A percentile compares a stretch with the other conserved stretches of the same genome.
These are phyloP conservation scores for Ceriops decandra DNA, from an alignment of 345 rosid species.

Conservation along the genomic window DNA sequence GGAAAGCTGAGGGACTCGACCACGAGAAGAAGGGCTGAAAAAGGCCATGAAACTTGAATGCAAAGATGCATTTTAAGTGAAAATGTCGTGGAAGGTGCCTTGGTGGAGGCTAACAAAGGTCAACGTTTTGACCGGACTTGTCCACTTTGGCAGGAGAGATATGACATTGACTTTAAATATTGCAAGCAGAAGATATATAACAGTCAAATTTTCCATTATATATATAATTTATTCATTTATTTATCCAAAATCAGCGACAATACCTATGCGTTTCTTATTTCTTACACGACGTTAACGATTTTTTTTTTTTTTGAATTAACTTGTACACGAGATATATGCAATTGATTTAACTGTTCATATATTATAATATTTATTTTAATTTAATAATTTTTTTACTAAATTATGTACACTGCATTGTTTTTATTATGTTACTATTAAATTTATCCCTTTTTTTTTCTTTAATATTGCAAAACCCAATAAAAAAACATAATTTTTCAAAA, in stretches of 20 bases:
- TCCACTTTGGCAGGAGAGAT: neutral
- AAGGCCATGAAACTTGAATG: neutral
- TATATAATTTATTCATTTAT: too few relatives aligned
- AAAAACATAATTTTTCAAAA: too few relatives aligned
- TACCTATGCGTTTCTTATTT: slow-evolving; percentile 4
- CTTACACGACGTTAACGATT: neutral
- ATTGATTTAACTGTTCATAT: too few relatives aligned
- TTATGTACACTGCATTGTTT: too few relatives aligned
- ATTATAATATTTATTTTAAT: too few relatives aligned
- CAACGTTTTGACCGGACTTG: slow-evolving; percentile 36
- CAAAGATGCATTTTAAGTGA: neutral
- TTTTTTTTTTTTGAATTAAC: too few relatives aligned
- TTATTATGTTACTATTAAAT: too few relatives aligned
- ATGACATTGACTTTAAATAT: slow-evolving; percentile 15
- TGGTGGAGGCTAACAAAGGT: neutral
- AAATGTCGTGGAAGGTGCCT: slow-evolving; percentile 24
- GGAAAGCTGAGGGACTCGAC: neutral
- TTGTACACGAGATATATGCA: too few relatives aligned
- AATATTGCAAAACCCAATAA: too few relatives aligned
- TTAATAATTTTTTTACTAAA: too few relatives aligned
- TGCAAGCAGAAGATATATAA: slow-evolving; percentile 13
- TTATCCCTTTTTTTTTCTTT: neutral
- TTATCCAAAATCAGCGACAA: slow-evolving; percentile 12
- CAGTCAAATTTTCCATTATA: slow-evolving; percentile 3
- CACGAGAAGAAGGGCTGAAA: neutral